These are phyloP conservation scores for Neonectria hederae DNA, from an alignment of 2,329 filamentous ascomycete species.

Conservation along the genomic window DNA sequence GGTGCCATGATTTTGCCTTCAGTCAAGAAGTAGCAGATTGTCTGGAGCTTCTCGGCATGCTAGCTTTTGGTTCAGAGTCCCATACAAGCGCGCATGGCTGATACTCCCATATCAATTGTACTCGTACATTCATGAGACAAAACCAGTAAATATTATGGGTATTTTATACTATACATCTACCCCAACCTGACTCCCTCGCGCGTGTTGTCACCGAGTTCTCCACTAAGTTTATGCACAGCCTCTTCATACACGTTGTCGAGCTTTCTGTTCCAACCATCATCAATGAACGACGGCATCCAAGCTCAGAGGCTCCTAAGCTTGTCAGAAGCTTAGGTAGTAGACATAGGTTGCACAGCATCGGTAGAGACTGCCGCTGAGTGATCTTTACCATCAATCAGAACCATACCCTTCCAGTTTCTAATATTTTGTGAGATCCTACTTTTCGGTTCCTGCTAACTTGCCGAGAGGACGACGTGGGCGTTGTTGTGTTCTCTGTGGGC, in stretches of 20 bases:
- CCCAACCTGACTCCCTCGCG: neutral
- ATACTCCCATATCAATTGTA: neutral
- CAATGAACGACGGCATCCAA: neutral
- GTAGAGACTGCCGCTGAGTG: neutral
- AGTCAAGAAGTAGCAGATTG: neutral
- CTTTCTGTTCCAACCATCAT: neutral
- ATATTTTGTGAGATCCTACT: neutral
- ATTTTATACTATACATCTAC: neutral
- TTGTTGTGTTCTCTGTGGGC: neutral
- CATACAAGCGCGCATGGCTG: neutral
- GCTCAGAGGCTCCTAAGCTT: no score
- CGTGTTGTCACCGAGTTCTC: neutral
- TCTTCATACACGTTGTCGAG: neutral
- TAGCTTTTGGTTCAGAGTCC: neutral
- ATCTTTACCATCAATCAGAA: neutral
- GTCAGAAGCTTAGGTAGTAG: no score
- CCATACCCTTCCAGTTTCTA: neutral
- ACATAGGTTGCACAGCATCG: no score
- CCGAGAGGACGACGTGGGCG: neutral
- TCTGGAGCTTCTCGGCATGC: no score
- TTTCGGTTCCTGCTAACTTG: neutral
- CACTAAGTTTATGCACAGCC: neutral
- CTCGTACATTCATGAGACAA: neutral
- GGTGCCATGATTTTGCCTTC: neutral
- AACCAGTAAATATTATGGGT: neutral